Base-by-base conservation (phyloP, 768 basidiomycete species). In the Agaricus subrufescens region DNA sequence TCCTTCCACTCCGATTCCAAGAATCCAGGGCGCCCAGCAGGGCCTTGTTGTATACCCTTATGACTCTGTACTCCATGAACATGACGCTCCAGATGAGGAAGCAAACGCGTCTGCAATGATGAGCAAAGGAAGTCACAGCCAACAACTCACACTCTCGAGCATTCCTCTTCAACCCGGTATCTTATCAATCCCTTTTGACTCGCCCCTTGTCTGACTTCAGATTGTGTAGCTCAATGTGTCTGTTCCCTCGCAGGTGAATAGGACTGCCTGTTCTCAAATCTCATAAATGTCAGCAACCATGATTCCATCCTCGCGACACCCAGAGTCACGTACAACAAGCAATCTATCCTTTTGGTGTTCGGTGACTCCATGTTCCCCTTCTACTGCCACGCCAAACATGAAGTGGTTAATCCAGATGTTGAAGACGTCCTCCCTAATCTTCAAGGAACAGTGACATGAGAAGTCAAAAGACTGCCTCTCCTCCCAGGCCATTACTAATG, bases 391-490 rank as follows among this genome's bases (percentile, higher is more conserved):
- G 85, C 84, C 9, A 89, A 89, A 66, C 90, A 89, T 62, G 72
- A 76, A 59, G 67, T 76, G 57, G 76, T 77, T 19, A 78, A 74
- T 0, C 71, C 73, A 1, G 87, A 89, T 65, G 86, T 86, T 14
- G 92, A 94, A 63, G 93, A 94, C 64, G 66, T 80, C 23, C 67
- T 94, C 37, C 89, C 94, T 63, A 84, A 88, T 57, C 84, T 78
- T 3, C 73, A 11, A 66, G 67, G 9, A 64, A 75, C 27, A 68
- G 62, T 12, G 52, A 64, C 7, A 57, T 65, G 47, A 60, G 68
- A 46, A 48, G 61, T 39, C 50, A 60, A 39, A 65, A 65, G 14
- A 67, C 62, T 40, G 60, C 65, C 25, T 77, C 78, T 62, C 75
- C 77, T 9, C 78, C 74, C 76, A 65, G 76, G 72, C 73, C 3